Base-by-base conservation (phyloP, 1,139 yeast species). In the Lipomyces yarrowii region DNA sequence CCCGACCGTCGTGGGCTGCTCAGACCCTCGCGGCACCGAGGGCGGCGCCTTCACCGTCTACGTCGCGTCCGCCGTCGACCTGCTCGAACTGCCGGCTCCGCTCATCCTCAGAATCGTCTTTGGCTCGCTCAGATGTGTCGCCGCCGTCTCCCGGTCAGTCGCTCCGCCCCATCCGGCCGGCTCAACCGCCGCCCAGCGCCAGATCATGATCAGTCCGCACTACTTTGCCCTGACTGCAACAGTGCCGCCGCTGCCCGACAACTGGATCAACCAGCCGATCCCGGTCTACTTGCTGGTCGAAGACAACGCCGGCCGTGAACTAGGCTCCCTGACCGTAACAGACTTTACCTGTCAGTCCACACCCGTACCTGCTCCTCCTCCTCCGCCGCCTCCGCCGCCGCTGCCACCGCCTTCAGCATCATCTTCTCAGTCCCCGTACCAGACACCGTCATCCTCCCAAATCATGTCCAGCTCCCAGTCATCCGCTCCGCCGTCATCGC, bases 1-100 rank as follows among this genome's bases (percentile, higher is more conserved):
- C 48, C 64, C 64, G 18, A 54, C 54, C 63, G 63, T 66, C 58
- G 30, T 64, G 51, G 68, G 60, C 64, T 63, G 61, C 64, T 64
- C 68, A 15, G 64, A 60, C 59, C 63, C 64, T n/a, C 62, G 56
- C 57, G 68, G 68, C 52, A 33, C 33, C 42, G 68, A 57, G 15
- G 64, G 64, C 59, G 23, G 62, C n/a, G 51, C 61, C 54, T 63
- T 65, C 64, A 42, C 60, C 46, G 64, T 64, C 64, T 64, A 64
- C 57, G 59, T 65, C 46, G 60, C 53, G 37, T 56, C 60, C 55
- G 26, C 59, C 7, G 21, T 30, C 42, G 68, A 65, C 30, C 63
- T 65, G 30, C 60, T 63, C 54, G 55, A 59, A 21, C 55, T 30
- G 23, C 61, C 60, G 10, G 54, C 60, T 15, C 58, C 56, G 18